Percentiles rank a stretch among this genome's conserved stretches.
phyloP scores from a whole-genome alignment of 208 protist species.

The Herpetomonas muscarum region DNA sequence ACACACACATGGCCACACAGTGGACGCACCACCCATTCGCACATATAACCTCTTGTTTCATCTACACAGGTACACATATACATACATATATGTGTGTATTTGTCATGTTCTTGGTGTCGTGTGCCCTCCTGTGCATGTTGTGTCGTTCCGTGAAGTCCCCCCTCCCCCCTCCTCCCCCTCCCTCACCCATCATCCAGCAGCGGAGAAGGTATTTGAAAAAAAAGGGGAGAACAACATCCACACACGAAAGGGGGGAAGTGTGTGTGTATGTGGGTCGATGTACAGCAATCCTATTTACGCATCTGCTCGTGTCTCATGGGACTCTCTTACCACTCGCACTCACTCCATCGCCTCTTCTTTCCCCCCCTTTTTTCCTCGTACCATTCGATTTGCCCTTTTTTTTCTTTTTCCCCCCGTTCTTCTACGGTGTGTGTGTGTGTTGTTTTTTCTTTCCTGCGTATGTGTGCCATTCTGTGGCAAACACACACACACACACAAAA shows the following conservation, averaged over 20 bases:
- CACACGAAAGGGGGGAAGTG: no score
- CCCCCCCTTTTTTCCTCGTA: slow-evolving; percentile 2
- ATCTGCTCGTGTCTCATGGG: no score
- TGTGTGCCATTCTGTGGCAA: neutral
- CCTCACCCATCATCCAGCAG: no score
- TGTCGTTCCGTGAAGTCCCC: no score
- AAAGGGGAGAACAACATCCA: no score
- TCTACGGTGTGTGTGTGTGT: neutral
- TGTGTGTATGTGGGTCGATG: no score
- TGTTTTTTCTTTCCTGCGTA: neutral
- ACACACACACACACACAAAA: slow-evolving; percentile 4
- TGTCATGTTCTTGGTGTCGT: no score
- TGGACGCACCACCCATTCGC: no score
- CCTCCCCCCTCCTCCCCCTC: no score
- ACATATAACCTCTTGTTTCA: slow-evolving; percentile 16
- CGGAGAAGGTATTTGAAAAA: no score
- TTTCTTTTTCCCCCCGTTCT: neutral
- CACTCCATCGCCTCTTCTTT: slow-evolving; percentile 5
- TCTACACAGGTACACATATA: slow-evolving; percentile 1
- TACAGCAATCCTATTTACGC: no score
- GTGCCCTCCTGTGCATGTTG: no score
- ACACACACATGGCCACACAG: slow-evolving; percentile 8
- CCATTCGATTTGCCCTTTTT: neutral
- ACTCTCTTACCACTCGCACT: neutral
- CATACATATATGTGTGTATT: slow-evolving; percentile 11